These are phyloP conservation scores for Penicillium corylophilum DNA, from an alignment of 2,329 filamentous ascomycete genomes.

Conservation along the genomic window DNA sequence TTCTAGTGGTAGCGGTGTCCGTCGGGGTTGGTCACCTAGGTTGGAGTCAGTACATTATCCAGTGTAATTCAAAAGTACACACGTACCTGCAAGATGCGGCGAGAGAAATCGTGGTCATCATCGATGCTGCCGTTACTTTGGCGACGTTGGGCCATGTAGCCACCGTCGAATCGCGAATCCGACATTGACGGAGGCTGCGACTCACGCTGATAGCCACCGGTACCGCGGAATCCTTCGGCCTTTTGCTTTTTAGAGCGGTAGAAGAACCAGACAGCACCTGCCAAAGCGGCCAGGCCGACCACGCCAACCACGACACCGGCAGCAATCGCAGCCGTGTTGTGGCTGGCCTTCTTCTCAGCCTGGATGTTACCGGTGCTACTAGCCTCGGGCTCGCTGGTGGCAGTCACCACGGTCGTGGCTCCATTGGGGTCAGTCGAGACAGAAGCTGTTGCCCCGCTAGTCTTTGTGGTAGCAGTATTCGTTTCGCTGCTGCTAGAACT, in stretches of 20 bases:
- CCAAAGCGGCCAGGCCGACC: conserved; percentile 63
- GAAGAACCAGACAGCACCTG: conserved; percentile 70
- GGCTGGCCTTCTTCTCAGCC: conserved; percentile 37
- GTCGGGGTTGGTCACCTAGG: conserved; percentile 32
- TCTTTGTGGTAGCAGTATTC: conserved; percentile 10
- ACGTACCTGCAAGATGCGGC: conserved; percentile 75
- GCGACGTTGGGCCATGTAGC: conserved; percentile 74
- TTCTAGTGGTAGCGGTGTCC: conserved; percentile 9
- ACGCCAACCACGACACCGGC: conserved; percentile 86
- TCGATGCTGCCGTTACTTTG: conserved; percentile 95
- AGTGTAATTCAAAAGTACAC: neutral
- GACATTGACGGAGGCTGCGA: conserved; percentile 67
- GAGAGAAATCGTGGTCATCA: conserved; percentile 94
- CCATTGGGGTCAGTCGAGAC: conserved; percentile 27
- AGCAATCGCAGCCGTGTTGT: conserved; percentile 81
- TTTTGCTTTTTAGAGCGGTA: conserved; percentile 73
- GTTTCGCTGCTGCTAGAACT: conserved; percentile 6
- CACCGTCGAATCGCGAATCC: conserved; percentile 82
- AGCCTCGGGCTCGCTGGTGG: conserved; percentile 24
- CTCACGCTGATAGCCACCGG: conserved; percentile 71
- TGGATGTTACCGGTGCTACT: conserved; percentile 1
- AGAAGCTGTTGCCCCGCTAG: conserved; percentile 3
- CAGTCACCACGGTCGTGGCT: conserved; percentile 38
- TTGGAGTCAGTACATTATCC: neutral
- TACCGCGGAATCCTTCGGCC: conserved; percentile 79